These are phyloP conservation scores for Dactylorhiza incarnata DNA, from an alignment of 106 monocot species.

Conservation along the genomic window DNA sequence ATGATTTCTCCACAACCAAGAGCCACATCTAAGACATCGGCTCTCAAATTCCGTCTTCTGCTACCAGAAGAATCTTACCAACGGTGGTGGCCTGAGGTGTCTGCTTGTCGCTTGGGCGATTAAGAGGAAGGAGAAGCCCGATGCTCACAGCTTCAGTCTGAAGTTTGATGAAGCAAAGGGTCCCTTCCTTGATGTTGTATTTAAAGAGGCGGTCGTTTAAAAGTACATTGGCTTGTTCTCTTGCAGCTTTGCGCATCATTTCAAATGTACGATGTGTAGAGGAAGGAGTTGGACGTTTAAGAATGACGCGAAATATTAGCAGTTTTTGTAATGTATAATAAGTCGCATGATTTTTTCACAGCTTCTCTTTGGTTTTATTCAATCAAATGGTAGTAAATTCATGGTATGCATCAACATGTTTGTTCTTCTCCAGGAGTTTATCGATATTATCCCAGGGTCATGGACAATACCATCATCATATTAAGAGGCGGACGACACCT, in stretches of 20 bases:
- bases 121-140: conserved; percentile 42
- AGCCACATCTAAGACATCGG: background rate
- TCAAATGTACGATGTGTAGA: too few species aligned
- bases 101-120: conserved; percentile 6
- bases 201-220: conserved; percentile 52
- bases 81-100: background rate
- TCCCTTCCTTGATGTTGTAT: conserved; percentile 72
- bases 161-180: conserved; percentile 67
- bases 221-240: background rate
- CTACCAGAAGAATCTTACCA: background rate
- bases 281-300: too few species aligned
- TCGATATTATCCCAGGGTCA: too few species aligned
- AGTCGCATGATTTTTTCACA: too few species aligned
- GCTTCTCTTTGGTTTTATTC: too few species aligned
- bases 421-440: too few species aligned
- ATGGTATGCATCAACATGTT: too few species aligned
- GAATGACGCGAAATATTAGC: too few species aligned
- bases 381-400: too few species aligned
- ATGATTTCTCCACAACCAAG: background rate
- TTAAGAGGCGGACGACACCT: too few species aligned
- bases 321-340: too few species aligned
- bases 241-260: background rate
- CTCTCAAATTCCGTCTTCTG: background rate
- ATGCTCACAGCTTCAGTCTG: conserved; percentile 45
- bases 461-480: too few species aligned